phyloP scores from a whole-genome alignment of 257 asterid genomes.

The Capsicum pubescens region DNA sequence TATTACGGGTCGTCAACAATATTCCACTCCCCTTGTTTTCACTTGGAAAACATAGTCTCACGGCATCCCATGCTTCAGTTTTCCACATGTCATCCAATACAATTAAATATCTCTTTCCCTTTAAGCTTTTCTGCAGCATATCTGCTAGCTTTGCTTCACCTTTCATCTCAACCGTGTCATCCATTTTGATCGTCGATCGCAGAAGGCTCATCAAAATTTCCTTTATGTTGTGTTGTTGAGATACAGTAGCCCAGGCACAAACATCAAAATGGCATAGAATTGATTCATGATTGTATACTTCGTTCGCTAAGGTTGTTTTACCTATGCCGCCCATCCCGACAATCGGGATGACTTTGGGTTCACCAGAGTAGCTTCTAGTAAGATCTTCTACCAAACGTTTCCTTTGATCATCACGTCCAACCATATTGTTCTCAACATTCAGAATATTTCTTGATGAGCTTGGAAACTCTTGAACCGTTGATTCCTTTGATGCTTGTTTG shows the following conservation, averaged over 20 bases:
- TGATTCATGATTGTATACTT: not conserved
- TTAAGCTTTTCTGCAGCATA: not conserved
- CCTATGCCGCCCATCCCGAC: constrained; percentile 28
- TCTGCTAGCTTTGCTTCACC: not conserved
- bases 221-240: not conserved
- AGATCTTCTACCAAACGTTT: not conserved
- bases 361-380: not conserved
- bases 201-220: constrained; percentile 25
- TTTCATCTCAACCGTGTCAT: not conserved
- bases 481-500: not conserved
- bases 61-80: not conserved
- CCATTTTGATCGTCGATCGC: not conserved
- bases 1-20: constrained; percentile 26
- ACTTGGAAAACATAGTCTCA: constrained; percentile 26
- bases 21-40: constrained; percentile 33
- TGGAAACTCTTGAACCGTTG: not conserved
- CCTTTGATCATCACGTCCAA: not conserved
- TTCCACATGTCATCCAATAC: constrained; percentile 36
- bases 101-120: constrained; percentile 21
- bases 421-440: not conserved
- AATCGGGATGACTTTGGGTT: not conserved
- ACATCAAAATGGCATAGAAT: constrained; percentile 12
- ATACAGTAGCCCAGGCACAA: constrained; percentile 28
- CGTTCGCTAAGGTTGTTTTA: not conserved
- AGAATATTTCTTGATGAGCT: not conserved